Percentiles rank a stretch among this genome's conserved stretches.
Conservation (phyloP, 2,329 filamentous ascomycete species). For the Pseudogymnoascus pannorum region DNA sequence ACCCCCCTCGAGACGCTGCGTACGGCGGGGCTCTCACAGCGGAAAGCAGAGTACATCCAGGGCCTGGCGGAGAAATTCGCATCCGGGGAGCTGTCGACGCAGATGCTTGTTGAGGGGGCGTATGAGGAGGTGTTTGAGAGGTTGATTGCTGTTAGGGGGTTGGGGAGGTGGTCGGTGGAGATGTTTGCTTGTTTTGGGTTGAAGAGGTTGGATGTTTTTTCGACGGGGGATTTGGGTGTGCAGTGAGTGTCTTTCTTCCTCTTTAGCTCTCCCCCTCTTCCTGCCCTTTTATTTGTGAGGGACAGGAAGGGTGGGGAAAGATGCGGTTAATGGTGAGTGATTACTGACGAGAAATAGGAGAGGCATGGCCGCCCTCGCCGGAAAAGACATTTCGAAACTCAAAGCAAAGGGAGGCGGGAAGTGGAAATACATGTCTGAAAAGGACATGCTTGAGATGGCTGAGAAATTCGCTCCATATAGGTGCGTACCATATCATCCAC, state of each 20-base stretch:
- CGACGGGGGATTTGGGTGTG: constrained; percentile 83
- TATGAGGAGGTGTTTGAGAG: constrained; percentile 82
- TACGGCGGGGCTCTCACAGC: constrained; percentile 80
- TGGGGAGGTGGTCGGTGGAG: constrained; percentile 88
- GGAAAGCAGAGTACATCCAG: constrained; percentile 91
- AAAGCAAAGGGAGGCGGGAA: constrained; percentile 75
- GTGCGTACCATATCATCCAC: constrained; percentile 35
- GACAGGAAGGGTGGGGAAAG: background rate
- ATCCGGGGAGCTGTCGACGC: constrained; percentile 64
- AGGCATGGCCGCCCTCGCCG: constrained; percentile 83
- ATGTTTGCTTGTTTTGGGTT: constrained; percentile 98
- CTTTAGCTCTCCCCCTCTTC: background rate
- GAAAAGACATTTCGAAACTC: constrained; percentile 74
- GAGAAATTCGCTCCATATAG: constrained; percentile 76
- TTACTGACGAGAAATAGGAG: constrained; percentile 37
- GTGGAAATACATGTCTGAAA: constrained; percentile 96
- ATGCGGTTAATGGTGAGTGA: background rate
- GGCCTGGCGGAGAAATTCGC: constrained; percentile 79
- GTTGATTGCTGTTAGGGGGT: constrained; percentile 76
- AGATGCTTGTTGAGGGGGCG: constrained; percentile 66
- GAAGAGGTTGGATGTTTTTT: constrained; percentile 91
- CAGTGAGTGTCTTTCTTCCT: constrained; percentile 46
- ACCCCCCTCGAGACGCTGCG: constrained; percentile 62
- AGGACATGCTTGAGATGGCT: constrained; percentile 80
- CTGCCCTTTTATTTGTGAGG: background rate